Conservation (phyloP, 2,329 filamentous ascomycete genomes). For the Sporothrix brasiliensis region DNA sequence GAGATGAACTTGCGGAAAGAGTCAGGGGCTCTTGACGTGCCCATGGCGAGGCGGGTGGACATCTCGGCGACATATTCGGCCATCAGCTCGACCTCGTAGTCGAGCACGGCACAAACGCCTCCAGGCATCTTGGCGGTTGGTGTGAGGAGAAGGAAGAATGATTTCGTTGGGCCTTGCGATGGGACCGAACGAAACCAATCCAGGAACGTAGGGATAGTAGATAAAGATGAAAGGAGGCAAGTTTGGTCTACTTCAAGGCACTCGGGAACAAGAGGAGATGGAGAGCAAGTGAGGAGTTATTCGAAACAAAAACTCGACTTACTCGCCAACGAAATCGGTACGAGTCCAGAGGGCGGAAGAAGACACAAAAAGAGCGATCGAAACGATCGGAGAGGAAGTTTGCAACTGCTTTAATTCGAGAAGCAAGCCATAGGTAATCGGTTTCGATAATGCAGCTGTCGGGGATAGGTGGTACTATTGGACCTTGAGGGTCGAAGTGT, state of each 20-base stretch:
- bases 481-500: not conserved
- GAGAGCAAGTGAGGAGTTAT: slow-evolving; percentile 36
- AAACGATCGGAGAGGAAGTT: slow-evolving; percentile 29
- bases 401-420: slow-evolving; percentile 32
- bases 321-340: slow-evolving; percentile 35
- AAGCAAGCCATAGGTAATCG: slow-evolving; percentile 44
- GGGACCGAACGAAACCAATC: slow-evolving; percentile 27
- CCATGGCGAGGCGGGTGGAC: slow-evolving; percentile 64
- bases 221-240: slow-evolving; percentile 20
- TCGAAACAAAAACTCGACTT: slow-evolving; percentile 37
- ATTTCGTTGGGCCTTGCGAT: slow-evolving; percentile 35
- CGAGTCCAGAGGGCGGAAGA: slow-evolving; percentile 37
- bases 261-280: slow-evolving; percentile 40
- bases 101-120: slow-evolving; percentile 89
- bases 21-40: slow-evolving; percentile 54
- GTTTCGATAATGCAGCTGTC: slow-evolving; percentile 5
- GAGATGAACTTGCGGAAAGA: slow-evolving; percentile 90
- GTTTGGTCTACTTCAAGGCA: slow-evolving; percentile 47
- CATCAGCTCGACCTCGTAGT: slow-evolving; percentile 97
- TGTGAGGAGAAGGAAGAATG: slow-evolving; percentile 36
- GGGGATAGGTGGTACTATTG: slow-evolving; percentile 9
- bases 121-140: slow-evolving; percentile 62
- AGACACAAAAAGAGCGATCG: slow-evolving; percentile 39
- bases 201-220: too few relatives aligned
- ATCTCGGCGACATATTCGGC: slow-evolving; percentile 92